Evolutionary conservation across 768 basidiomycete genomes (phyloP).

Genomic region (Suillus spraguei): DNA sequence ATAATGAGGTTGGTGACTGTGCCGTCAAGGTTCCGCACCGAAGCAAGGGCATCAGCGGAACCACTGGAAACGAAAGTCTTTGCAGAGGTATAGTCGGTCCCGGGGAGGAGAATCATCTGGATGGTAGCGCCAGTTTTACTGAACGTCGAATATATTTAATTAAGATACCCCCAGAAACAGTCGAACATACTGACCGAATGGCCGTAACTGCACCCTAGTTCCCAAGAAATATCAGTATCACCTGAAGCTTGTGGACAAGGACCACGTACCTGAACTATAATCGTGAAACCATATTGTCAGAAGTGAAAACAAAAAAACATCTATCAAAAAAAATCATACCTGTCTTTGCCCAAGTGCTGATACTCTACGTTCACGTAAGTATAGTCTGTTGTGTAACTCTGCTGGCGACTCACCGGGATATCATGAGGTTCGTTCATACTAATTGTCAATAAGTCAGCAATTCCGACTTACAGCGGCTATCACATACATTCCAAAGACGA

Average conservation of each 20-base stretch:
- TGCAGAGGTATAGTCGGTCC: constrained; percentile 59
- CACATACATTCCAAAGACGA: constrained; percentile 53
- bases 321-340: neutral
- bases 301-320: neutral
- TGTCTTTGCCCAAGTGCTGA: constrained; percentile 48
- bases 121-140: constrained; percentile 42
- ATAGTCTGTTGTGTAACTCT: neutral
- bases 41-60: constrained; percentile 49
- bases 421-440: constrained; percentile 72
- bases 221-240: neutral
- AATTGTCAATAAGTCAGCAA: constrained; percentile 3
- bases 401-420: constrained; percentile 35
- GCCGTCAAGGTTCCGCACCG: constrained; percentile 49
- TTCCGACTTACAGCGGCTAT: neutral
- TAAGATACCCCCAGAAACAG: neutral
- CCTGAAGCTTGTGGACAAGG: neutral
- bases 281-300: neutral
- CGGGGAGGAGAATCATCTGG: constrained; percentile 61
- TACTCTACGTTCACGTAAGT: constrained; percentile 27
- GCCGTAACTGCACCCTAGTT: constrained; percentile 64
- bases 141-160: neutral
- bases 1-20: constrained; percentile 49
- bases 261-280: constrained; percentile 3
- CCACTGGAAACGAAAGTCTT: constrained; percentile 50
- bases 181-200: constrained; percentile 54